phyloP scores from a whole-genome alignment of 2,329 filamentous ascomycete species.

The Xylaria sp. region DNA sequence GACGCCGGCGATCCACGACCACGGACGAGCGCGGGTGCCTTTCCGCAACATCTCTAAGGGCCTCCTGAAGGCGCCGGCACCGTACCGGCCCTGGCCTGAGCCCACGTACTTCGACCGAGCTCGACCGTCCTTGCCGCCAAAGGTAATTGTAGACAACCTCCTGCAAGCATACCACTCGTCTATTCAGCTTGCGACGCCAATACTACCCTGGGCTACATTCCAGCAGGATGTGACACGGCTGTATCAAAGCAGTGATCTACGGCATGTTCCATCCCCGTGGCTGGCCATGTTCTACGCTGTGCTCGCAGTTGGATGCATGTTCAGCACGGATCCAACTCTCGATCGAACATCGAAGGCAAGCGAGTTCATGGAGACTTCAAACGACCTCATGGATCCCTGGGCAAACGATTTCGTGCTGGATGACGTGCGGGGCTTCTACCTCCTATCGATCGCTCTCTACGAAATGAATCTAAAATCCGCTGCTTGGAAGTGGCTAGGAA shows the following conservation, averaged over 20 bases:
- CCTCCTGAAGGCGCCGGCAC: conserved; percentile 71
- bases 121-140: conserved; percentile 64
- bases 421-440: conserved; percentile 64
- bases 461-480: conserved; percentile 84
- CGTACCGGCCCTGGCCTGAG: conserved; percentile 52
- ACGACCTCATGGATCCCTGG: conserved; percentile 72
- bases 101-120: conserved; percentile 44
- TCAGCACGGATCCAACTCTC: conserved; percentile 52
- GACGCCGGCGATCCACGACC: conserved; percentile 59
- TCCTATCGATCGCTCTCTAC: conserved; percentile 73
- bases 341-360: conserved; percentile 50
- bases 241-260: conserved; percentile 60
- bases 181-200: conserved; percentile 74
- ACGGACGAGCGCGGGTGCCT: conserved; percentile 66
- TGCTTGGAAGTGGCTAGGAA: conserved; percentile 80
- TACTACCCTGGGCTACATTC: conserved; percentile 85
- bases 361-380: conserved; percentile 66
- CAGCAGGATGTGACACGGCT: conserved; percentile 68
- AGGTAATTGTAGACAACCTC: conserved; percentile 63
- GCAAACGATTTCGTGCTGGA: conserved; percentile 71
- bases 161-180: conserved; percentile 70
- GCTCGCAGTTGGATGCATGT: conserved; percentile 75
- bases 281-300: conserved; percentile 76
- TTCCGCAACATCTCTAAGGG: conserved; percentile 69
- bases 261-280: conserved; percentile 62